Conservation (phyloP, 768 basidiomycete genomes). For the Pisolithus sp. region DNA sequence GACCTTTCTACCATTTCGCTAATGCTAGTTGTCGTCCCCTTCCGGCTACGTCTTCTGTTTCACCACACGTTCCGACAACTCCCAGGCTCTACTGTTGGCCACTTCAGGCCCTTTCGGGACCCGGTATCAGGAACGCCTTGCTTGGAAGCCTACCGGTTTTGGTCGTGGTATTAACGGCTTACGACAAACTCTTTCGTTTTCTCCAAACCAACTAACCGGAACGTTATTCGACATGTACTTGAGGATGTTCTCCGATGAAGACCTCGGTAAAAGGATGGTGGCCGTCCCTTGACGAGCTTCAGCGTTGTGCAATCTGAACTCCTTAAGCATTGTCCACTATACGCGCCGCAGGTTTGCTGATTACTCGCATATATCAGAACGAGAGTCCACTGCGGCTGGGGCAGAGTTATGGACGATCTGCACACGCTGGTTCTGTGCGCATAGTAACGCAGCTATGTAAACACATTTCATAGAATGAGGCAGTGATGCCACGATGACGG, state of each 20-base stretch:
- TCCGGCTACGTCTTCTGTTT: constrained; percentile 20
- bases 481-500: no score
- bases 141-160: constrained; percentile 17
- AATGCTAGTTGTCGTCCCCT: constrained; percentile 22
- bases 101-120: neutral
- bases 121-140: constrained; percentile 19
- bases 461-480: no score
- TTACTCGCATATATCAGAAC: constrained; percentile 38
- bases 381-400: constrained; percentile 38
- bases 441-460: no score
- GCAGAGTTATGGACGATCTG: constrained; percentile 31
- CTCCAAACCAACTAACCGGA: constrained; percentile 19
- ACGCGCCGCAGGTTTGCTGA: constrained; percentile 40
- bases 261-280: constrained; percentile 9
- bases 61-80: constrained; percentile 23
- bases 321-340: constrained; percentile 33
- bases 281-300: neutral
- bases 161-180: neutral
- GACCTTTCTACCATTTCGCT: constrained; percentile 23
- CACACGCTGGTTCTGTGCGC: constrained; percentile 8
- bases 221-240: constrained; percentile 22
- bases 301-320: neutral
- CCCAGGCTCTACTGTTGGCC: constrained; percentile 12
- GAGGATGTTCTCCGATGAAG: constrained; percentile 26
- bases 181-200: constrained; percentile 3